Evolutionary conservation across 192 early-diverging fungal genomes (phyloP).

Genomic region (Entophlyctis luteolus): DNA sequence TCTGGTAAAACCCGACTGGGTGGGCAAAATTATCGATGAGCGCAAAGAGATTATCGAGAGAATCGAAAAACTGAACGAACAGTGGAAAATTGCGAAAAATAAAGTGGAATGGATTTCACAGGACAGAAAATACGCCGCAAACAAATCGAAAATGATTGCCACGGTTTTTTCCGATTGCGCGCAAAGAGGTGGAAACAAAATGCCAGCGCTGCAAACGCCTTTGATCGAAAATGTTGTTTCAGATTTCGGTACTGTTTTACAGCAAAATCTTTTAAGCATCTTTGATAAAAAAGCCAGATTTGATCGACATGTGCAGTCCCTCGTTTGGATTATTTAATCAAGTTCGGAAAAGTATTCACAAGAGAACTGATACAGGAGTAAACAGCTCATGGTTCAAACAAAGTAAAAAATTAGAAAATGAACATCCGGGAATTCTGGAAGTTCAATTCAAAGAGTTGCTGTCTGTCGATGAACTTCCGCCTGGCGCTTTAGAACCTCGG

Average conservation of each 20-base stretch:
- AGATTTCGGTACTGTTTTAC: background rate
- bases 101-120: conserved; percentile 1
- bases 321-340: conserved; percentile 22
- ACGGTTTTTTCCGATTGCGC: conserved; percentile 19
- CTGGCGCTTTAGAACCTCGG: conserved; percentile 5
- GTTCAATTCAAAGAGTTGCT: background rate
- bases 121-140: background rate
- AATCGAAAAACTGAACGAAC: background rate
- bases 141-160: conserved; percentile 16
- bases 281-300: no score
- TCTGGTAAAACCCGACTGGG: conserved; percentile 6
- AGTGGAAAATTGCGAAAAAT: background rate
- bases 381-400: conserved; percentile 22
- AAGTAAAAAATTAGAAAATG: conserved; percentile 17
- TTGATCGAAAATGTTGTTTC: background rate
- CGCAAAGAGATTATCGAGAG: background rate
- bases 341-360: conserved; percentile 16
- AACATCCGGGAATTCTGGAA: conserved; percentile 33
- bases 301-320: no score
- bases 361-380: conserved; percentile 25
- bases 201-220: background rate
- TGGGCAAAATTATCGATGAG: conserved; percentile 10
- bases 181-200: background rate
- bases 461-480: background rate
- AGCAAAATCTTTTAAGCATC: background rate